A percentile compares a stretch with the other conserved stretches of the same genome.
Conservation (phyloP, 139 green algal species). For the Chlorella sp. region DNA sequence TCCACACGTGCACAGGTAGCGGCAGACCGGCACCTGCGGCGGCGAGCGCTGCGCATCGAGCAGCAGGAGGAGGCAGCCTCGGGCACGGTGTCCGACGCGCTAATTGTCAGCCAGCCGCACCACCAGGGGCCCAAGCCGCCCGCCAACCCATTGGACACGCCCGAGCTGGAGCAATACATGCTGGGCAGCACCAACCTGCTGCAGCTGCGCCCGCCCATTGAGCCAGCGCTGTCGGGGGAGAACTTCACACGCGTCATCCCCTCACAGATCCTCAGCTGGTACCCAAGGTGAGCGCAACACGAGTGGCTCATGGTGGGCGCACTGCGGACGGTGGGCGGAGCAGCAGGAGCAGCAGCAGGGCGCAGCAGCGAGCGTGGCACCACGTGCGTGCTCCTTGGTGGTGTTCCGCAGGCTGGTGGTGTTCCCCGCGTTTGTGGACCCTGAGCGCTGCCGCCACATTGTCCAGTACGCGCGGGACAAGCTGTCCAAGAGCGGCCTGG, state of each 20-base stretch:
- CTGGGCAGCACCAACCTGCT: conserved; percentile 12
- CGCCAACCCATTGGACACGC: conserved; percentile 10
- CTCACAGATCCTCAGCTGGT: conserved; percentile 31
- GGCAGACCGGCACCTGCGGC: not conserved
- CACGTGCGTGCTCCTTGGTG: not conserved
- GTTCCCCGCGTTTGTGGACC: conserved; percentile 49
- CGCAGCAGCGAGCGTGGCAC: not conserved
- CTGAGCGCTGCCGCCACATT: conserved; percentile 25
- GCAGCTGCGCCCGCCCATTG: conserved; percentile 15
- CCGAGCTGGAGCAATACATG: conserved; percentile 16
- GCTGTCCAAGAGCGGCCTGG: conserved; percentile 30
- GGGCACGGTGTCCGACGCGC: not conserved
- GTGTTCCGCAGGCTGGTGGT: conserved; percentile 33
- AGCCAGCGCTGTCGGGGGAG: not conserved
- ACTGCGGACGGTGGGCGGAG: not conserved
- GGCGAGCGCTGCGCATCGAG: not conserved
- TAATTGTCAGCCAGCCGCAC: not conserved
- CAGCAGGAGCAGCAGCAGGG: not conserved
- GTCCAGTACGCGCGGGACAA: conserved; percentile 29
- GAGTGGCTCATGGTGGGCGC: not conserved
- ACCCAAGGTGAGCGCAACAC: conserved; percentile 22
- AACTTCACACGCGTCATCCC: not conserved
- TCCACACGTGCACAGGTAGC: not conserved
- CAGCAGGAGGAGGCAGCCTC: not conserved
- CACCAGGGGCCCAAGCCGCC: not conserved